Evolutionary conservation across 768 basidiomycete species (phyloP), one percentile per base, ranked within the genome.

Genomic region (Suillus weaverae): DNA sequence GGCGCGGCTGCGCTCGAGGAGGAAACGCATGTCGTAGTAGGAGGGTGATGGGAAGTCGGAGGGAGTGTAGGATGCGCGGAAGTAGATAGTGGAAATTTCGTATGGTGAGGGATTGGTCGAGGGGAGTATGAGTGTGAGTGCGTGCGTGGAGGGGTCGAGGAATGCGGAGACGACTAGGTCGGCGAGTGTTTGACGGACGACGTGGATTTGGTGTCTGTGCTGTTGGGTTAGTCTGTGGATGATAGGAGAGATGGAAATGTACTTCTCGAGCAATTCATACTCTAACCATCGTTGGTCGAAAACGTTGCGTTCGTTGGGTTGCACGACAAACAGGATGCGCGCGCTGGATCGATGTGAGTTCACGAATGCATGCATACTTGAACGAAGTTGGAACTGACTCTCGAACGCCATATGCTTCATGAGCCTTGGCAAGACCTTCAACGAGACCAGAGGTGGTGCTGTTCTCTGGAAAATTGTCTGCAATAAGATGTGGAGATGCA

Each of bases 201-300:
- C 84, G 38, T 82, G 86, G 67, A 98, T 92, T 10, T 82, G 82
- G 74, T 96, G 83, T 64, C 94, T 97, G 18, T 14, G 13, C 8
- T 22, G 13, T 10, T 16, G 16, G 13, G 30, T 41, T 55, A 5
- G 39, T 9, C 6, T 39, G 20, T 20, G 5, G 16, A 20, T 16
- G 11, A 7, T 26, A 39, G 8, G 8, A 61, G 38, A 57, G n/a
- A 59, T 18, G 6, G 26, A 33, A 22, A 77, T 84, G 56, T 72
- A 95, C 95, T 77, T 85, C 70, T 94, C 87, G 0, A 94, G 75
- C 0, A 99, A 81, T 66, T 94, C 89, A 66, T 94, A 97, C 76
- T 99, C 94, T 30, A 99, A 77, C 80, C 84, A 86, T 16, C 90
- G 83, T 74, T 99, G 97, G 75, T 99, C 97, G 73, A 98, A 99